Conservation (phyloP, 768 basidiomycete genomes). For the Postia placenta region DNA sequence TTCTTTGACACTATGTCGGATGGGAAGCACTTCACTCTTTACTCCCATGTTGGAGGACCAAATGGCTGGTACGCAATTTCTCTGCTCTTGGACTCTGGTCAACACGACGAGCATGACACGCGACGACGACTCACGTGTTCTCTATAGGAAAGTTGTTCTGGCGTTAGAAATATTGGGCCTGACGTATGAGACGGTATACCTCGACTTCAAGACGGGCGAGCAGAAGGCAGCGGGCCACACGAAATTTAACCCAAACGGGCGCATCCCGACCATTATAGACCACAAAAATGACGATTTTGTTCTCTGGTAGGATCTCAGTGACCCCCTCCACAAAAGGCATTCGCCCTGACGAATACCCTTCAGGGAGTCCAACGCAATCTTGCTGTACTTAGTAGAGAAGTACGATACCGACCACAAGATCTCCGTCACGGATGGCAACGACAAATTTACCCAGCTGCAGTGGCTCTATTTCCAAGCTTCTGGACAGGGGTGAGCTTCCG, state of each 20-base stretch:
- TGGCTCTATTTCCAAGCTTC: constrained; percentile 39
- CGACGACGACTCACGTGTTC: background rate
- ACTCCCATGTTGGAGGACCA: constrained; percentile 15
- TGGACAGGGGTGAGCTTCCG: constrained; percentile 19
- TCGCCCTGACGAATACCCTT: no score
- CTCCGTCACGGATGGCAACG: constrained; percentile 9
- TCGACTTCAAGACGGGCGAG: constrained; percentile 21
- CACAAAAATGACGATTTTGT: constrained; percentile 26
- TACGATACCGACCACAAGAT: constrained; percentile 39
- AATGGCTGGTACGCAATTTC: constrained; percentile 20
- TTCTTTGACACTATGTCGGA: constrained; percentile 22
- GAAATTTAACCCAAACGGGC: constrained; percentile 28
- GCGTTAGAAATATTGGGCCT: constrained; percentile 22
- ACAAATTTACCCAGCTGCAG: constrained; percentile 21
- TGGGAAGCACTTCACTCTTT: constrained; percentile 26
- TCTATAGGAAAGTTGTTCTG: constrained; percentile 19
- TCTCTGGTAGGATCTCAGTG: constrained; percentile 16
- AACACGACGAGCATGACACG: no score
- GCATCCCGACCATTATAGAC: constrained; percentile 32
- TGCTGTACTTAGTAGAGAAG: constrained; percentile 35
- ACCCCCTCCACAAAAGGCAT: background rate
- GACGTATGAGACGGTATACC: constrained; percentile 22
- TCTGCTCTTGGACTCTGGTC: no score
- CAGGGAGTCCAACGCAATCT: constrained; percentile 33
- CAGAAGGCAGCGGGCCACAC: constrained; percentile 19